phyloP scores from a whole-genome alignment of 306 rosid genomes.

The Abrus precatorius region DNA sequence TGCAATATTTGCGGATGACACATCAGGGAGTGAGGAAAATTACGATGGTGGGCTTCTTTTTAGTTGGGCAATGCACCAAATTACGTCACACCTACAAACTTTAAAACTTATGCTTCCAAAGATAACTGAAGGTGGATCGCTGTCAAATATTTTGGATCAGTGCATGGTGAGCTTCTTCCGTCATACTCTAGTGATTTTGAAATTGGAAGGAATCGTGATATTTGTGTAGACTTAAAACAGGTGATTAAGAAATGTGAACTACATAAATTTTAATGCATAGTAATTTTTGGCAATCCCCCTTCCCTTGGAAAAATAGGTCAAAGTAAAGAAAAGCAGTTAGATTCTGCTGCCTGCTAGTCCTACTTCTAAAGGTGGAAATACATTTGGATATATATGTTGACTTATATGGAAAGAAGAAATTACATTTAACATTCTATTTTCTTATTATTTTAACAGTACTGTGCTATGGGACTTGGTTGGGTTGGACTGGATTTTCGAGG shows the following conservation, averaged over 20 bases:
- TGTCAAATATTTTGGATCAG: slow-evolving; percentile 94
- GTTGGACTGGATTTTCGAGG: slow-evolving; percentile 98
- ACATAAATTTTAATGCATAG: slow-evolving; percentile 10
- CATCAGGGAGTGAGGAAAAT: slow-evolving; percentile 97
- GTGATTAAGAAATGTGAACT: slow-evolving; percentile 35
- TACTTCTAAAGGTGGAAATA: slow-evolving; percentile 27
- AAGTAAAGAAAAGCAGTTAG: not conserved
- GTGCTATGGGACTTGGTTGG: slow-evolving; percentile 99
- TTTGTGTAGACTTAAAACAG: slow-evolving; percentile 9
- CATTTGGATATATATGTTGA: not conserved
- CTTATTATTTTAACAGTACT: slow-evolving; percentile 70
- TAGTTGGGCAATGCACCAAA: slow-evolving; percentile 99
- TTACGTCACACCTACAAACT: slow-evolving; percentile 82
- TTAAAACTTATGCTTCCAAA: slow-evolving; percentile 90
- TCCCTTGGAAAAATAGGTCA: not conserved
- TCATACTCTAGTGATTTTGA: slow-evolving; percentile 31
- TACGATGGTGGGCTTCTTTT: slow-evolving; percentile 98
- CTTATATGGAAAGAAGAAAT: slow-evolving; percentile 37
- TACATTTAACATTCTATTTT: slow-evolving; percentile 46
- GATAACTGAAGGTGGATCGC: slow-evolving; percentile 94
- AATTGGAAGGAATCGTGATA: slow-evolving; percentile 29
- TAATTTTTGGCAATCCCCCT: slow-evolving; percentile 13
- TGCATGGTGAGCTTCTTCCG: slow-evolving; percentile 82
- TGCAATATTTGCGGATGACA: slow-evolving; percentile 97
- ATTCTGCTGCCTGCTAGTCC: slow-evolving; percentile 28